These are phyloP conservation scores for Echria macrotheca DNA, from an alignment of 495 filamentous ascomycete genomes.

Conservation along the genomic window DNA sequence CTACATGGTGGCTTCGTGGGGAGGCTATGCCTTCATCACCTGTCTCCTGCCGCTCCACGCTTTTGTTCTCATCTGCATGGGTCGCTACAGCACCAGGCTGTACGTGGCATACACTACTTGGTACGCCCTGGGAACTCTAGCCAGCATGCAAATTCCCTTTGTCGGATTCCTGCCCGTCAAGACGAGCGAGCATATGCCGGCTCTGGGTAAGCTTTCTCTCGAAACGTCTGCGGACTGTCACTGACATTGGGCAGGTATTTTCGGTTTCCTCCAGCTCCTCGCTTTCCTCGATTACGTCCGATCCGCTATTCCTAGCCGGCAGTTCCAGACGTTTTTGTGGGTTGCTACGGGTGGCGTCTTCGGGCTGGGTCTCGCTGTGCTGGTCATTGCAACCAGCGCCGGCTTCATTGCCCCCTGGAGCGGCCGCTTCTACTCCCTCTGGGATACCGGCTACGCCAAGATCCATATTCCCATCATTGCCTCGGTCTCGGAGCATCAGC, in stretches of 20 bases:
- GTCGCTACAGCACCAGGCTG: slow-evolving; percentile 84
- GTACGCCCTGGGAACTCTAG: slow-evolving; percentile 94
- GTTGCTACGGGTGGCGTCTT: slow-evolving; percentile 65
- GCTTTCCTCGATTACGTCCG: slow-evolving; percentile 90
- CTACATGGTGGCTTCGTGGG: slow-evolving; percentile 99
- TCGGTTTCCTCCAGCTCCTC: slow-evolving; percentile 91
- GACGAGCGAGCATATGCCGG: slow-evolving; percentile 98
- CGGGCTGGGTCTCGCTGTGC: slow-evolving; percentile 54
- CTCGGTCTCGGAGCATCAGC: slow-evolving; percentile 98
- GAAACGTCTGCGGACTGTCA: neutral
- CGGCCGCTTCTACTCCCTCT: slow-evolving; percentile 98
- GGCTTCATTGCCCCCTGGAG: slow-evolving; percentile 97
- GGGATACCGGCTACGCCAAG: slow-evolving; percentile 99
- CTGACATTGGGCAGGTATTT: slow-evolving; percentile 64
- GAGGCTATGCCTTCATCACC: slow-evolving; percentile 99
- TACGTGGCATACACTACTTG: slow-evolving; percentile 97
- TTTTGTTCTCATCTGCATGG: slow-evolving; percentile 95
- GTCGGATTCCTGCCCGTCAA: slow-evolving; percentile 95
- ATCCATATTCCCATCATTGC: slow-evolving; percentile 99
- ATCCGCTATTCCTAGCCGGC: slow-evolving; percentile 77
- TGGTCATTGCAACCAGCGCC: slow-evolving; percentile 76
- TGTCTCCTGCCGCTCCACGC: slow-evolving; percentile 94
- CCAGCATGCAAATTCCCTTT: slow-evolving; percentile 99
- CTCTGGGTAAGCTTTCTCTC: slow-evolving; percentile 61
- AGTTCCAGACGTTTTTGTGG: slow-evolving; percentile 86